phyloP scores from a whole-genome alignment of 169 alveolate species.

The Plasmodium gaboni region DNA sequence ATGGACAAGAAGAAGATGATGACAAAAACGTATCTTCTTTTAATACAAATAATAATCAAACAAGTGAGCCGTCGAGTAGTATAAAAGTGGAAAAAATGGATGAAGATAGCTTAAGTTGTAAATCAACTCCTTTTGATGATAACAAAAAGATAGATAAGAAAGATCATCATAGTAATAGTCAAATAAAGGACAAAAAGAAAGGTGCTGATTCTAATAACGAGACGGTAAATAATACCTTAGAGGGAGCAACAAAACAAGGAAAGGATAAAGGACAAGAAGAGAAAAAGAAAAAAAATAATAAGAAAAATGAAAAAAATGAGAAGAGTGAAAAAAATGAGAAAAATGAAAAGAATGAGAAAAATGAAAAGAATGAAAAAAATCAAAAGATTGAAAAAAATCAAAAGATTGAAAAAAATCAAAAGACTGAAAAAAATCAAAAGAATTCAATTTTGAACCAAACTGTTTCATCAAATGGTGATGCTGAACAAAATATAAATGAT shows the following conservation, averaged over 20 bases:
- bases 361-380: not conserved
- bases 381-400: not conserved
- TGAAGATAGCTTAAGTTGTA: not conserved
- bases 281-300: conserved; percentile 60
- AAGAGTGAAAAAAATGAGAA: not conserved
- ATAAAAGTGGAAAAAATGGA: not conserved
- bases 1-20: not conserved
- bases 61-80: not conserved
- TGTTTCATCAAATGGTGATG: not conserved
- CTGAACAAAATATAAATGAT: conserved; percentile 10
- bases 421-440: conserved; percentile 7
- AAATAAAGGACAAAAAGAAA: conserved; percentile 18
- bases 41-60: not conserved
- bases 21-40: not conserved
- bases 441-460: not conserved
- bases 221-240: conserved; percentile 3
- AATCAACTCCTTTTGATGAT: not conserved
- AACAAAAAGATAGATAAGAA: not conserved
- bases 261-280: conserved; percentile 76
- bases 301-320: conserved; percentile 31
- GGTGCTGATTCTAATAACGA: conserved; percentile 48
- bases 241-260: conserved; percentile 60
- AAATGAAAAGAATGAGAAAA: not conserved
- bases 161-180: not conserved
- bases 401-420: not conserved